Conservation (phyloP, 352 stramenopile species). For the Blastocystis sp. region DNA sequence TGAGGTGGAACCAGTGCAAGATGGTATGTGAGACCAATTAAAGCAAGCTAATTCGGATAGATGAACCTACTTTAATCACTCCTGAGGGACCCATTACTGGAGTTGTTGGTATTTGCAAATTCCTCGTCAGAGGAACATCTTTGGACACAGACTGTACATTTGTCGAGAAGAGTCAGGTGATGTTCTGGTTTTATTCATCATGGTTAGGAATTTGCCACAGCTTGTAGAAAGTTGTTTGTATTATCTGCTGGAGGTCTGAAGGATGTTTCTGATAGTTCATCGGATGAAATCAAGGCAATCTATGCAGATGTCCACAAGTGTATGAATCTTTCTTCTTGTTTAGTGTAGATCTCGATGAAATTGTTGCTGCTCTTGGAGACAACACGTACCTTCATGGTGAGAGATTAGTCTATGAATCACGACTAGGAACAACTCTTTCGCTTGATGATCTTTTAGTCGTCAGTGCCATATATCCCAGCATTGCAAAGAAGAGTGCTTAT, state of each 20-base stretch:
- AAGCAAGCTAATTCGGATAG: neutral
- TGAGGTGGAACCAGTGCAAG: neutral
- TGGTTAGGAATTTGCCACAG: neutral
- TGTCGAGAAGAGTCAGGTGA: constrained; percentile 46
- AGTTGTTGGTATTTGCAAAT: constrained; percentile 44
- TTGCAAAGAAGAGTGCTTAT: constrained; percentile 61
- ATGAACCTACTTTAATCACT: neutral
- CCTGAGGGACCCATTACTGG: neutral
- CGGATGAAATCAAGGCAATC: constrained; percentile 36
- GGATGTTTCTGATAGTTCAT: constrained; percentile 33
- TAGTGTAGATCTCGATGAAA: constrained; percentile 41
- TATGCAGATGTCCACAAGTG: constrained; percentile 24
- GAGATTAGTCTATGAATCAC: neutral
- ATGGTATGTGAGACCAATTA: neutral
- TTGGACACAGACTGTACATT: neutral
- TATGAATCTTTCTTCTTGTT: neutral
- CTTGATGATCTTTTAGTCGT: constrained; percentile 55
- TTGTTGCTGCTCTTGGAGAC: neutral
- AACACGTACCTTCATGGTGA: constrained; percentile 19
- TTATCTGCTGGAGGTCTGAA: constrained; percentile 41
- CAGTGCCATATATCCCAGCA: constrained; percentile 34
- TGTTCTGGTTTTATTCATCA: neutral
- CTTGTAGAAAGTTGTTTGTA: constrained; percentile 44
- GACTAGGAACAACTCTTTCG: constrained; percentile 13
- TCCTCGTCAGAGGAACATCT: constrained; percentile 18